Evolutionary conservation across 805 yeast species (phyloP), one percentile per base, ranked within the genome.

Genomic region (Myxozyma lipomycoides): DNA sequence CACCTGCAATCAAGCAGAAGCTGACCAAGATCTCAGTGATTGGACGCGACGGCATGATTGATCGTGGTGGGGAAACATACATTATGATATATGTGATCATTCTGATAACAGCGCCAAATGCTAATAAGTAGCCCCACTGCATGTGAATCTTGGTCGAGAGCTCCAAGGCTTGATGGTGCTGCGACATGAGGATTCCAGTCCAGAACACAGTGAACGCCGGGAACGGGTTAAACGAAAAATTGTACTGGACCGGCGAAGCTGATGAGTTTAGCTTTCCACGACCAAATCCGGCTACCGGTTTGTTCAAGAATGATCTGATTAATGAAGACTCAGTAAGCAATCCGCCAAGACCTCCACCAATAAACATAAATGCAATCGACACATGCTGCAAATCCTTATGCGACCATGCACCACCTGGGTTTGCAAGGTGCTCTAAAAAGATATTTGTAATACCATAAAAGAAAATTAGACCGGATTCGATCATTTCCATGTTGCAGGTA

Each of bases 141-240:
- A 78, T 71, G 67, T 93, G 98, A 55, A 93, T 78, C 17, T 69
- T 73, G 2, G 97, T 88, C 2, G 96, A 82, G 28, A 84, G 75
- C 47, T 66, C 73, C 0, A 93, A 83, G 4, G 90, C 85, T 69
- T 93, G 98, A 36, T 81, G 82, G 69, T 93, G 98, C 67, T 84
- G 87, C 1, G 97, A 89, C 98, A 93, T 93, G 55, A 93, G 74
- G 12, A 84, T 76, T 25, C 98, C 98, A 1, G 98, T 93, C 95
- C 96, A 93, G 70, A 86, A 93, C 30, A 93, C 86, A 1, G 95
- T 88, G 58, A 93, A 78, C 1, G 86, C 82, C 2, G 98, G 97
- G 78, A 93, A 88, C 30, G 97, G 97, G 66, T 93, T 93, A 58
- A 95, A 90, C 1, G 95, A 83, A 67, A 84, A 72, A 57, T 78